Evolutionary conservation across 2,329 filamentous ascomycete genomes (phyloP).

Genomic region (Didymella keratinophila): DNA sequence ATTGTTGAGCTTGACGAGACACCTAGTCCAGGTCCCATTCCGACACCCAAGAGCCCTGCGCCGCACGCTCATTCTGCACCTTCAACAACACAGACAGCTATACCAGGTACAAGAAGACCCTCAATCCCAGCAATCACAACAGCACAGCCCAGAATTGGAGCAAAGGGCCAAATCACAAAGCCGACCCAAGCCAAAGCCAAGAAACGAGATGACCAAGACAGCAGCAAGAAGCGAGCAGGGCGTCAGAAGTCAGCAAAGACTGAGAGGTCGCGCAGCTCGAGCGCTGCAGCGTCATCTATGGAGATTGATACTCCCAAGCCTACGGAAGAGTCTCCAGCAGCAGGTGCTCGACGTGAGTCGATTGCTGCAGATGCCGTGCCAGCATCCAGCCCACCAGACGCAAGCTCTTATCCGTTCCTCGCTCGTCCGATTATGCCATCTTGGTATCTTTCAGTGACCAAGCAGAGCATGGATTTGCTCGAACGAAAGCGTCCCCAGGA

Average conservation of each 20-base stretch:
- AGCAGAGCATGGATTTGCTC: slow-evolving; percentile 7
- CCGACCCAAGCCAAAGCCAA: background rate
- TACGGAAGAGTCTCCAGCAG: slow-evolving; percentile 11
- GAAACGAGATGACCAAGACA: background rate
- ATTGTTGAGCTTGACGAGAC: background rate
- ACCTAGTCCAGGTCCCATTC: background rate
- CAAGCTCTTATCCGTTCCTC: background rate
- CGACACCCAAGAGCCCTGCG: background rate
- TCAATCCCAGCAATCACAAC: background rate
- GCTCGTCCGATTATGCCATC: slow-evolving; percentile 9
- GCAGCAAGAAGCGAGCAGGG: slow-evolving; percentile 3
- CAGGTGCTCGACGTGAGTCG: slow-evolving; percentile 3
- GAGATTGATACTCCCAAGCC: background rate
- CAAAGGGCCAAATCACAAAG: background rate
- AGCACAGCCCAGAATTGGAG: background rate
- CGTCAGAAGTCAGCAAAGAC: background rate
- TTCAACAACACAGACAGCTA: background rate
- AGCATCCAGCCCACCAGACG: background rate
- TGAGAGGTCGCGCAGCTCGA: background rate
- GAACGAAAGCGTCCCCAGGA: slow-evolving; percentile 27
- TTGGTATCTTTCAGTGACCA: slow-evolving; percentile 28
- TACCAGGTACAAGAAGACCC: background rate
- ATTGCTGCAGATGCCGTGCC: slow-evolving; percentile 1
- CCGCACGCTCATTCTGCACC: background rate
- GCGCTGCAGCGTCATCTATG: background rate